Base-by-base conservation (phyloP, 2,329 filamentous ascomycete genomes). In the Cladophialophora psammophila region DNA sequence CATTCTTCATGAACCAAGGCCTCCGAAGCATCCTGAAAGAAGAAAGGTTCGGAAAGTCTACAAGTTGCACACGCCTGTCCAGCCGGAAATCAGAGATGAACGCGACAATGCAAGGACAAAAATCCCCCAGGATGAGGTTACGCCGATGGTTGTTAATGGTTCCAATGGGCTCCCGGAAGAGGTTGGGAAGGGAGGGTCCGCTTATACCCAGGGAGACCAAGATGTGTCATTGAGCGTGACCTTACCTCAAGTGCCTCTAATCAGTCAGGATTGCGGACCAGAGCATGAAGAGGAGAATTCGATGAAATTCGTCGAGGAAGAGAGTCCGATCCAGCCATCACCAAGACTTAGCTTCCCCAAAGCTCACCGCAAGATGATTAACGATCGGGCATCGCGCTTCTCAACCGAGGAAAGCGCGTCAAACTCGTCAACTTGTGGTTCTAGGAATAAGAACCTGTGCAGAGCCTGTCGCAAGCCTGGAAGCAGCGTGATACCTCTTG, bases 381-480 rank as follows among this genome's bases (percentile, higher is more conserved):
- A 40, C 10, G 15, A 15, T 20, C 32, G 57, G n/a, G 8, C 40
- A 1, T 12, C 59, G 34, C 42, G 54, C 3, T 36, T 50, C 20
- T 55, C 59, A n/a, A 60, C 53, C 18, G 62, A 64, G 35, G 62
- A 67, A 15, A 64, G 38, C n/a, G 52, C 62, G 5, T 67, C 67
- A 34, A 65, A 36, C 9, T 36, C 67, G 5, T 69, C 62, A 35
- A 67, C 58, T 18, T 45, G 32, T n/a, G 26, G 58, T 56, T 18
- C 48, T 36, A 55, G 52, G 35, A 50, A 60, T 3, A 57, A 56
- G 38, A 50, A 58, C 35, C 42, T 66, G n/a, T 72, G 71, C 48
- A 58, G 42, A 18, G 64, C 57, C 36, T 72, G 71, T 59, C 58
- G 59, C 42, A 64, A 50, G 55, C 62, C 66, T 31, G 71, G 68